Conservation (phyloP, 768 basidiomycete species). For the Chalciporus piperatus region DNA sequence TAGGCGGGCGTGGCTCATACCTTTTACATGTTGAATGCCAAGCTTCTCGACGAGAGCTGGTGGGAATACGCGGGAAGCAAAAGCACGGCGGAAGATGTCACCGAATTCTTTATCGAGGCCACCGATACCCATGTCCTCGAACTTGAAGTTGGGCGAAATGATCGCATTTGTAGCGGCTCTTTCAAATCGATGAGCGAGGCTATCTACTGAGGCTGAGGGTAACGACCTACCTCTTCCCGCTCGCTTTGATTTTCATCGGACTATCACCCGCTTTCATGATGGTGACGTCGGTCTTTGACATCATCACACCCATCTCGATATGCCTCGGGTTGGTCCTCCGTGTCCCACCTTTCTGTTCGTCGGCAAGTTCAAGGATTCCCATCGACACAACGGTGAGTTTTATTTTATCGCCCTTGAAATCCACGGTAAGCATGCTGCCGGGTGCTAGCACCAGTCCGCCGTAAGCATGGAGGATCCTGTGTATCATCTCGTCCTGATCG, state of each 20-base stretch:
- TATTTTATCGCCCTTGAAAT: constrained; percentile 83
- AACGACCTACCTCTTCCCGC: constrained; percentile 75
- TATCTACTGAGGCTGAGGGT: not conserved
- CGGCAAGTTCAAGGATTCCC: constrained; percentile 56
- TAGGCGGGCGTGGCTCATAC: constrained; percentile 37
- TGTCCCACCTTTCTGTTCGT: constrained; percentile 51
- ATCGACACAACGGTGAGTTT: constrained; percentile 66
- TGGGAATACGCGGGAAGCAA: constrained; percentile 98
- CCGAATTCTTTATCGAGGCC: constrained; percentile 94
- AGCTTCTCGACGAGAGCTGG: constrained; percentile 95
- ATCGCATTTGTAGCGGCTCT: constrained; percentile 94
- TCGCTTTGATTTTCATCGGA: constrained; percentile 86
- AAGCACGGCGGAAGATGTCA: constrained; percentile 97
- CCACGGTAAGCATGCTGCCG: constrained; percentile 75
- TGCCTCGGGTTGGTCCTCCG: constrained; percentile 29
- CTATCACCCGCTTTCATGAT: constrained; percentile 82
- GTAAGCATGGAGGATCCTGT: constrained; percentile 73
- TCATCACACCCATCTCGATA: constrained; percentile 65
- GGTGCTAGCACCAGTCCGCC: constrained; percentile 65
- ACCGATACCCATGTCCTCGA: constrained; percentile 99
- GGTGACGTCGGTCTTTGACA: constrained; percentile 89
- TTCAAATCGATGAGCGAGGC: constrained; percentile 1
- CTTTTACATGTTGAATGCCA: constrained; percentile 97
- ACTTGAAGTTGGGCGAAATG: constrained; percentile 97
- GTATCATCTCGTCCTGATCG: constrained; percentile 82